Conservation (phyloP, 768 basidiomycete species). For the Lyophyllum shimeji region DNA sequence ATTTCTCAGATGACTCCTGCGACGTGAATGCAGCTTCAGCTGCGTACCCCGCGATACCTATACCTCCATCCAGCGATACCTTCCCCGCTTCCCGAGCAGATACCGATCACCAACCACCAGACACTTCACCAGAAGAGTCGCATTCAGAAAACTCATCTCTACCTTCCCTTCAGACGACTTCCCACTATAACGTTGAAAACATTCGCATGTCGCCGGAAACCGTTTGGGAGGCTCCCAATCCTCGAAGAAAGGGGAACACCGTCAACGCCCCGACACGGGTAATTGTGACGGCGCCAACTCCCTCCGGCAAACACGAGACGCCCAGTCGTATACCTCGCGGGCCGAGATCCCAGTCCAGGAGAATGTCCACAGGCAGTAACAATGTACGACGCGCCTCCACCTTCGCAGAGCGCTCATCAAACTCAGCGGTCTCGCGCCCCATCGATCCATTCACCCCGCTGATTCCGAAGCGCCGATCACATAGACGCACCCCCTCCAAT, state of each 20-base stretch:
- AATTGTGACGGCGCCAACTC: conserved; percentile 55
- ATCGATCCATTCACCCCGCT: conserved; percentile 31
- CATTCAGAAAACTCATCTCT: not conserved
- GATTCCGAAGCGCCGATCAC: conserved; percentile 28
- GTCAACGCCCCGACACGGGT: conserved; percentile 51
- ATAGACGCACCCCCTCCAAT: conserved; percentile 26
- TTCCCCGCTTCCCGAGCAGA: conserved; percentile 1
- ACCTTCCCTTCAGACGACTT: conserved; percentile 3
- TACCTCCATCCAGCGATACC: conserved; percentile 15
- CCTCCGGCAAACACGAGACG: conserved; percentile 33
- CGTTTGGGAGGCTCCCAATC: conserved; percentile 16
- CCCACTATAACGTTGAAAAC: not conserved
- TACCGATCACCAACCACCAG: not conserved
- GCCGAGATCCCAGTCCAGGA: conserved; percentile 36
- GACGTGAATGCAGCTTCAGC: conserved; percentile 12
- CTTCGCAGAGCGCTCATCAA: conserved; percentile 24
- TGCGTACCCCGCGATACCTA: conserved; percentile 19
- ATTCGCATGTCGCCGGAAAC: conserved; percentile 6
- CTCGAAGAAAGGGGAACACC: conserved; percentile 38
- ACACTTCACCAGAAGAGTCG: not conserved
- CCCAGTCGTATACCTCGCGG: conserved; percentile 42
- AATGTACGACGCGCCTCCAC: conserved; percentile 27
- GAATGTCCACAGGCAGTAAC: conserved; percentile 24
- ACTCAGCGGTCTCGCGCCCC: conserved; percentile 14
- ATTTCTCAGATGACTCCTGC: conserved; percentile 28